A percentile compares a stretch with the other conserved stretches of the same genome.
Conservation (phyloP, 1,284 basidiomycete genomes). For the Crepidotus sp. region DNA sequence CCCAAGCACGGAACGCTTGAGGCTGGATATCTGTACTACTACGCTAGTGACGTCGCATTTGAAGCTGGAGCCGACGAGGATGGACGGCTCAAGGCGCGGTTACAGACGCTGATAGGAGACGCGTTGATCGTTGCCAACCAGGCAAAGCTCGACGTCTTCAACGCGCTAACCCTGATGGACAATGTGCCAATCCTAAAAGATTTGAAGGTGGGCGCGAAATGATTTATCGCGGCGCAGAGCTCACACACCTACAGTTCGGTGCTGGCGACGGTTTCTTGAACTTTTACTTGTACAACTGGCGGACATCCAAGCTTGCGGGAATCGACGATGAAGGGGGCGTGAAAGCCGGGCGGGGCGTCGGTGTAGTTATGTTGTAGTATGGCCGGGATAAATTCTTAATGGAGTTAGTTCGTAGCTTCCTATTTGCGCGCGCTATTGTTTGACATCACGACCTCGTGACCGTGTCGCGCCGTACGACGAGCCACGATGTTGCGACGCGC, state of each 20-base stretch:
- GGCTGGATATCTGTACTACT: slow-evolving; percentile 92
- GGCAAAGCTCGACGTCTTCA: slow-evolving; percentile 91
- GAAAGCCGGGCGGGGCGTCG: slow-evolving; percentile 61
- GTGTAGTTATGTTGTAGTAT: slow-evolving; percentile 70
- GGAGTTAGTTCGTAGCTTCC: neutral
- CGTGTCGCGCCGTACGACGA: too few species aligned
- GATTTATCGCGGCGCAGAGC: neutral
- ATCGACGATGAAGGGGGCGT: slow-evolving; percentile 41
- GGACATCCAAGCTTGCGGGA: slow-evolving; percentile 72
- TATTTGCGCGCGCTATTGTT: neutral
- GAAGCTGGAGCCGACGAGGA: slow-evolving; percentile 50
- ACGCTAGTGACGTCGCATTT: slow-evolving; percentile 65
- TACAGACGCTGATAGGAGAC: slow-evolving; percentile 70
- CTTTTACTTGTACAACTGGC: slow-evolving; percentile 92
- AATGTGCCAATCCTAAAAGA: slow-evolving; percentile 79
- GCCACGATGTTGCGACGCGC: slow-evolving; percentile 66
- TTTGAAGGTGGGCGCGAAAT: slow-evolving; percentile 53
- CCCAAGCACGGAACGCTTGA: slow-evolving; percentile 60
- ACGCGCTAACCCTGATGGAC: slow-evolving; percentile 92
- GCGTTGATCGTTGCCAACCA: slow-evolving; percentile 74
- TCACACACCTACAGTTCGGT: slow-evolving; percentile 59
- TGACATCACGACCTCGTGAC: slow-evolving; percentile 11
- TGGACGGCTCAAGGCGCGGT: slow-evolving; percentile 56
- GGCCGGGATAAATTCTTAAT: neutral
- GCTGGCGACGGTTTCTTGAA: slow-evolving; percentile 84